These are phyloP conservation scores for Mycena indigotica DNA, from an alignment of 768 basidiomycete genomes.

Conservation along the genomic window DNA sequence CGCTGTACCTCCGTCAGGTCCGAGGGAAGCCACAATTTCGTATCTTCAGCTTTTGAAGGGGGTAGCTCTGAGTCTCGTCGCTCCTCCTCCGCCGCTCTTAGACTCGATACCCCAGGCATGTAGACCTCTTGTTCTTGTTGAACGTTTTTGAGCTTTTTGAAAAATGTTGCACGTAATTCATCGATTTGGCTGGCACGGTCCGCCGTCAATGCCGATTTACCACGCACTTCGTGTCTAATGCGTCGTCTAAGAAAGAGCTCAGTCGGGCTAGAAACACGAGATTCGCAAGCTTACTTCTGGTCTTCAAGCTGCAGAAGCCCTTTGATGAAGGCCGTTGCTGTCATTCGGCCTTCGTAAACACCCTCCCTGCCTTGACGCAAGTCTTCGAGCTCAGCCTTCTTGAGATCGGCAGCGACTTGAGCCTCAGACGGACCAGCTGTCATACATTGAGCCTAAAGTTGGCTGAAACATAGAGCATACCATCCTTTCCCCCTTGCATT, in stretches of 20 bases:
- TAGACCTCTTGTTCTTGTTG: background rate
- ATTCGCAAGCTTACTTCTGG: background rate
- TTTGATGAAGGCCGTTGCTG: background rate
- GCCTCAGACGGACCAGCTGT: background rate
- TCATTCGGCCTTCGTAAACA: background rate
- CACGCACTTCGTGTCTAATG: slow-evolving; percentile 1
- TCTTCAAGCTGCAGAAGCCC: slow-evolving; percentile 5
- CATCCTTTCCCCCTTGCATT: background rate
- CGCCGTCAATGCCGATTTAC: background rate
- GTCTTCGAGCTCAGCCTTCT: background rate
- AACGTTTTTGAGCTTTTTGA: slow-evolving; percentile 8
- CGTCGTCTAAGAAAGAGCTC: background rate
- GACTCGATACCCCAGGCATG: slow-evolving; percentile 6
- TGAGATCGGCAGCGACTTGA: background rate
- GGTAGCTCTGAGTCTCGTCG: background rate
- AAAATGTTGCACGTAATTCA: slow-evolving; percentile 9
- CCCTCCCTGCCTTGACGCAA: background rate
- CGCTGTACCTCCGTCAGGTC: background rate
- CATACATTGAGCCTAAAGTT: background rate
- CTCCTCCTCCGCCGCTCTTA: slow-evolving; percentile 9
- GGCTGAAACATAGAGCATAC: no score
- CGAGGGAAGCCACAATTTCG: slow-evolving; percentile 13
- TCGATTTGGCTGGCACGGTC: background rate
- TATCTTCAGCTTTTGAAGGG: slow-evolving; percentile 10
- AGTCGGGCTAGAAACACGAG: background rate